Conservation (phyloP, 306 rosid genomes). For the Styphnolobium japonicum region DNA sequence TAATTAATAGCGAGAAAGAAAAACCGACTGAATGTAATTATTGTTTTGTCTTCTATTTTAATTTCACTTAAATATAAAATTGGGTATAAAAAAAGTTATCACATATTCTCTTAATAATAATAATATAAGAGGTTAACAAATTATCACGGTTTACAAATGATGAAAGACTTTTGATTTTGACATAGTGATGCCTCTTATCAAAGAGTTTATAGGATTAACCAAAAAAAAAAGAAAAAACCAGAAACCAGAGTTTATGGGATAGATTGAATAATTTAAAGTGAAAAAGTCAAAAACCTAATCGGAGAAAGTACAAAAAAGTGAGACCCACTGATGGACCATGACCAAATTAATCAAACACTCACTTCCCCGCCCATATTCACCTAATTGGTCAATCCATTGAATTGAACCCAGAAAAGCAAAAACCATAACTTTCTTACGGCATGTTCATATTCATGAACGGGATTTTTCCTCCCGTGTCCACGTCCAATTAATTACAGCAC, state of each 20-base stretch:
- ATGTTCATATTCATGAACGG: constrained; percentile 39
- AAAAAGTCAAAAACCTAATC: not conserved
- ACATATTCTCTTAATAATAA: too few relatives aligned
- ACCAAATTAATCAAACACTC: constrained; percentile 1
- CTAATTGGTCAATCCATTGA: constrained; percentile 29
- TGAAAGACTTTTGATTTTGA: not conserved
- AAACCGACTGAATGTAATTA: not conserved
- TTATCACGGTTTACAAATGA: too few relatives aligned
- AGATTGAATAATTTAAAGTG: not conserved
- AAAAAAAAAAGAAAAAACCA: too few relatives aligned
- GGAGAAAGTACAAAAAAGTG: constrained; percentile 12
- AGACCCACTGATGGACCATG: constrained; percentile 21
- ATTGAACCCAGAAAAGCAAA: not conserved
- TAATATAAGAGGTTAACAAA: too few relatives aligned
- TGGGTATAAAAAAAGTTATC: not conserved
- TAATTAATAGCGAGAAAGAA: not conserved
- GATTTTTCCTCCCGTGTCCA: not conserved
- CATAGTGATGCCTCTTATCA: not conserved
- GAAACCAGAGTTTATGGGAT: not conserved
- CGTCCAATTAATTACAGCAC: constrained; percentile 27
- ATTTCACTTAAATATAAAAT: not conserved
- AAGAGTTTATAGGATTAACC: not conserved
- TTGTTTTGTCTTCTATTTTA: not conserved
- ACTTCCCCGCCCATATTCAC: not conserved
- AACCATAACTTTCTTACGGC: not conserved